Evolutionary conservation across 805 yeast species (phyloP).

Genomic region (Yamadazyma nakazawae): DNA sequence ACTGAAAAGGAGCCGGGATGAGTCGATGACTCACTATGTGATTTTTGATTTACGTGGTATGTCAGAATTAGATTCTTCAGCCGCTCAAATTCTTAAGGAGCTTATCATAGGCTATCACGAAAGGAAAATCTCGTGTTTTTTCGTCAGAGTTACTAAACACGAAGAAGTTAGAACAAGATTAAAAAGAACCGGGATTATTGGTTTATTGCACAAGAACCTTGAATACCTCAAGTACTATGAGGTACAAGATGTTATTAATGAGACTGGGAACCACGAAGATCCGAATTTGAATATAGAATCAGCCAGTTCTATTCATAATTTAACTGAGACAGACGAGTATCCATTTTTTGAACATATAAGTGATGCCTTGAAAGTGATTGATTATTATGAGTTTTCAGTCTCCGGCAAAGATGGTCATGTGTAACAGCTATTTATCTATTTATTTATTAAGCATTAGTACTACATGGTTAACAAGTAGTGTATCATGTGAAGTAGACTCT

Average conservation of each 20-base stretch:
- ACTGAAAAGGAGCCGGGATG: slow-evolving; percentile 31
- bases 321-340: slow-evolving; percentile 22
- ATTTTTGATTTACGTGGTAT: slow-evolving; percentile 42
- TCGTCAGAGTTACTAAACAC: slow-evolving; percentile 32
- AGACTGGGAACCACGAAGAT: background rate
- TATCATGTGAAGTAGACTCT: no score
- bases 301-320: slow-evolving; percentile 18
- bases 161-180: slow-evolving; percentile 27
- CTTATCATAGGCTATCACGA: slow-evolving; percentile 26
- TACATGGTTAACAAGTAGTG: no score
- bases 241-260: slow-evolving; percentile 14
- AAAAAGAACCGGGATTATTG: slow-evolving; percentile 26
- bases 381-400: slow-evolving; percentile 24
- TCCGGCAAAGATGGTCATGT: background rate
- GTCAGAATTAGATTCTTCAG: slow-evolving; percentile 42
- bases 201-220: slow-evolving; percentile 24
- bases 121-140: slow-evolving; percentile 31
- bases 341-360: slow-evolving; percentile 39
- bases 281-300: slow-evolving; percentile 7
- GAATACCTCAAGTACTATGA: slow-evolving; percentile 22
- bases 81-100: slow-evolving; percentile 31
- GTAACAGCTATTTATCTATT: background rate
- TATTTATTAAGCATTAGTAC: background rate
- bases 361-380: slow-evolving; percentile 39
- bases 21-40: slow-evolving; percentile 38